A percentile compares a stretch with the other conserved stretches of the same genome.
Conservation (phyloP, 441 rosid species). For the Populus tomentosa region DNA sequence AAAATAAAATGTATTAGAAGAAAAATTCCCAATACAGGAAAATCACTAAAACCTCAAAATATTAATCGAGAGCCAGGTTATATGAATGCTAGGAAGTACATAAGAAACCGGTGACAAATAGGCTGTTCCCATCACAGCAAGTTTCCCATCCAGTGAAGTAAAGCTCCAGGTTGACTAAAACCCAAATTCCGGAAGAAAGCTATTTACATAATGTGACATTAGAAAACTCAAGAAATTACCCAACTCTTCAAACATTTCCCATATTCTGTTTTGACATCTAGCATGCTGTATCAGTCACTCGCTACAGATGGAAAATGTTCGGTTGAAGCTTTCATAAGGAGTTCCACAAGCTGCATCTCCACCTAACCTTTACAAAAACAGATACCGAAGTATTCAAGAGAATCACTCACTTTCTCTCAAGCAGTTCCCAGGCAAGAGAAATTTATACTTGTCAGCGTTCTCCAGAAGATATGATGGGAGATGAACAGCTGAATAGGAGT, state of each 20-base stretch:
- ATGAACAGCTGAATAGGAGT: conserved; percentile 90
- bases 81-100: conserved; percentile 14
- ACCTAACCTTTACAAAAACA: conserved; percentile 22
- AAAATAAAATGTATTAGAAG: conserved; percentile 24
- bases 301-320: conserved; percentile 20
- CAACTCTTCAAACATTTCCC: conserved; percentile 17
- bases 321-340: conserved; percentile 22
- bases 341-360: conserved; percentile 24
- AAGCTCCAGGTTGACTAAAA: conserved; percentile 24
- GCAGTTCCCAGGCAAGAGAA: conserved; percentile 88
- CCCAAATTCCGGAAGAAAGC: conserved; percentile 20
- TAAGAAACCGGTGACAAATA: conserved; percentile 18
- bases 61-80: conserved; percentile 13
- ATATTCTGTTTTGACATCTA: conserved; percentile 10
- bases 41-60: conserved; percentile 27
- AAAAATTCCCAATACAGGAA: conserved; percentile 37
- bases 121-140: conserved; percentile 23
- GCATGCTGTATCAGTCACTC: conserved; percentile 6
- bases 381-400: background rate
- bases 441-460: conserved; percentile 75
- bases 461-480: conserved; percentile 84
- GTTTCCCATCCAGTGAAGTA: conserved; percentile 13
- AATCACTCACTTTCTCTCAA: conserved; percentile 55
- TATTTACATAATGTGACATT: conserved; percentile 41
- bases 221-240: conserved; percentile 21